Conservation (phyloP, 1,284 basidiomycete genomes). For the Ceratobasidium sp. region DNA sequence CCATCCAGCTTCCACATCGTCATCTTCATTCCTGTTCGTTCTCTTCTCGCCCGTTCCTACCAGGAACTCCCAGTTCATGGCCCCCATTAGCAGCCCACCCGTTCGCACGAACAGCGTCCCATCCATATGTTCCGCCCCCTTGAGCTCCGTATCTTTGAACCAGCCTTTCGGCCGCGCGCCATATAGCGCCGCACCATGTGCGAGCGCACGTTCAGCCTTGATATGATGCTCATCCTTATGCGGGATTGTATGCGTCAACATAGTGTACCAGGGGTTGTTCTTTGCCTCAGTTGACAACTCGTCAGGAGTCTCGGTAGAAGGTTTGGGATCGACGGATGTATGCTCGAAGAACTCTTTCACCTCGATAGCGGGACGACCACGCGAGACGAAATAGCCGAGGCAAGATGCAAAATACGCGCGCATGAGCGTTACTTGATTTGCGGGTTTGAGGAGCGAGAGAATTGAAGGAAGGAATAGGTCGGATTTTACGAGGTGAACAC, state of each 20-base stretch:
- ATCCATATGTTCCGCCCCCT: slow-evolving; percentile 46
- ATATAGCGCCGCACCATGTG: slow-evolving; percentile 42
- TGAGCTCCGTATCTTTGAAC: slow-evolving; percentile 35
- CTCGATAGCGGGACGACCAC: slow-evolving; percentile 44
- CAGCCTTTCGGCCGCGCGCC: slow-evolving; percentile 35
- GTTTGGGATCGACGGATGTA: slow-evolving; percentile 24
- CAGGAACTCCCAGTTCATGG: slow-evolving; percentile 31
- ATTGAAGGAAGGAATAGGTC: slow-evolving; percentile 48
- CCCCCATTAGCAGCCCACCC: no score
- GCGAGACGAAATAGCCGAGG: slow-evolving; percentile 41
- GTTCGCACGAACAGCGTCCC: slow-evolving; percentile 49
- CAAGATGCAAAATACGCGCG: slow-evolving; percentile 35
- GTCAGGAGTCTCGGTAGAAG: background rate
- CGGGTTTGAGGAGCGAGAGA: slow-evolving; percentile 33
- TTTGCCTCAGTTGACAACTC: slow-evolving; percentile 13
- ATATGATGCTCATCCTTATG: slow-evolving; percentile 47
- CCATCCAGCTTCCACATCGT: slow-evolving; percentile 25
- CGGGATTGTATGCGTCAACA: slow-evolving; percentile 34
- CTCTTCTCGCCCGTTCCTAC: slow-evolving; percentile 1
- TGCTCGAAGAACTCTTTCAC: slow-evolving; percentile 37
- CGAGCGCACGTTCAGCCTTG: slow-evolving; percentile 47
- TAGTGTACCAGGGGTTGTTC: slow-evolving; percentile 46
- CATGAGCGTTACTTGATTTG: slow-evolving; percentile 34
- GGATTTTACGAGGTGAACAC: slow-evolving; percentile 47
- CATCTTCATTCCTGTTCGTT: background rate